Base-by-base conservation (phyloP, 2,329 filamentous ascomycete genomes). In the Myriosclerotinia scirpicola region DNA sequence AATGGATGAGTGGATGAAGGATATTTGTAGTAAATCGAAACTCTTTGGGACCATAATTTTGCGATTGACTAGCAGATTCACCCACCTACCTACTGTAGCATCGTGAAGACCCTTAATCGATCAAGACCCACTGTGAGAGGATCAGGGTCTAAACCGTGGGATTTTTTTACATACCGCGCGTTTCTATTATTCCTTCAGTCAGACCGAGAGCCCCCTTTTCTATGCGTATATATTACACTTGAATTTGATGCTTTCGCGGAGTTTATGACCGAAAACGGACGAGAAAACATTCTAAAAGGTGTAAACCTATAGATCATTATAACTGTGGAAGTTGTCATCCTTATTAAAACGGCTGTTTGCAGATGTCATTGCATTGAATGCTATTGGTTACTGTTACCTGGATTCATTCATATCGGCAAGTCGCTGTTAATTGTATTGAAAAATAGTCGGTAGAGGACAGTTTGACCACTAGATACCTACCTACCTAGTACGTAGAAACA, bases 1-100 rank as follows among this genome's bases (percentile, higher is more conserved):
- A 50, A 14, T 44, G 5, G 15, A 15, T 15, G 12, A 44, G 40
- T 50, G 14, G n/a, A 14, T 40, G 34, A 40, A 55, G 53, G 11
- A 15, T 50, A 50, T 61, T 50, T 61, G 58, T 61, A 52, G 50
- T 40, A 22, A 48, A 50, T 22, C 14, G 44, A 22, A 61, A 50
- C 44, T 26, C 34, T 38, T 40, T 52, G 30, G 58, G 44, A 52
- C 44, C 44, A 61, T 61, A 61, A 61, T 61, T 61, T 61, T 50
- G 55, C n/a, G 44, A 61, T 50, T 26, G 20, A 60, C 58, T 50
- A 60, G 44, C 20, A 50, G 34, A 61, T 61, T 50, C 20, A 61
- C 58, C 44, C 26, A 50, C 44, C 44, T 60, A 50, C 44, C 44
- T 60, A 30, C 3, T n/a, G 38, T n/a, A 26, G 53, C n/a, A 50